Percentiles rank a stretch among this genome's conserved stretches.
Conservation (phyloP, 495 filamentous ascomycete genomes). For the Aspergillus bertholletiae region DNA sequence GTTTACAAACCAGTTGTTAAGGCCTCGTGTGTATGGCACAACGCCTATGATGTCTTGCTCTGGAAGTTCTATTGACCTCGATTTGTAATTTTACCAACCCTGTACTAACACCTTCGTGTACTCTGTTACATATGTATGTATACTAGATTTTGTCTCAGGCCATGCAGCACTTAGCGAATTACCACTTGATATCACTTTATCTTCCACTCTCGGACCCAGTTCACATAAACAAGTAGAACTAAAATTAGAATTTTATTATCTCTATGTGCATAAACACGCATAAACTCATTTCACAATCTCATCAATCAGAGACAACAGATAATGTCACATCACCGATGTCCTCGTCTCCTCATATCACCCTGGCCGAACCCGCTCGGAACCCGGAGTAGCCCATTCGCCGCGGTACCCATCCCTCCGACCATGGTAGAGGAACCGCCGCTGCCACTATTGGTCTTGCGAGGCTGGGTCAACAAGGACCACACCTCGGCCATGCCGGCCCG, state of each 20-base stretch:
- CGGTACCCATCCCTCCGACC: slow-evolving; percentile 25
- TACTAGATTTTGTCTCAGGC: too few species aligned
- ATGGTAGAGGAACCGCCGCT: slow-evolving; percentile 25
- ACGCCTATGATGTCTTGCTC: too few species aligned
- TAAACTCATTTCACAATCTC: neutral
- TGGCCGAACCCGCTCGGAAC: slow-evolving; percentile 35
- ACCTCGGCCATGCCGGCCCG: slow-evolving; percentile 78
- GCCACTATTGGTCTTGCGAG: slow-evolving; percentile 31
- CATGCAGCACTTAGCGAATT: neutral
- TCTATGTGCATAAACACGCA: slow-evolving; percentile 1
- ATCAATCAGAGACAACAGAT: neutral
- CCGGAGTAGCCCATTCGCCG: slow-evolving; percentile 29
- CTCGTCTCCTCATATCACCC: slow-evolving; percentile 33
- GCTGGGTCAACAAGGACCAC: slow-evolving; percentile 71
- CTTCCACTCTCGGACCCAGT: neutral
- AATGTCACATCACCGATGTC: slow-evolving; percentile 29
- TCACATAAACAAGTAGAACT: neutral
- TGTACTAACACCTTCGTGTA: neutral
- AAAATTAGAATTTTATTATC: neutral
- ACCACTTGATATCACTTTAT: too few species aligned
- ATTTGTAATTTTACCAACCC: too few species aligned
- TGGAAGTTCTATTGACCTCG: too few species aligned
- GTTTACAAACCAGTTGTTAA: too few species aligned
- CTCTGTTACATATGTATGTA: neutral
- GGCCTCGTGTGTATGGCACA: too few species aligned